Base-by-base conservation (phyloP, 192 early-diverging fungal genomes). In the Mortierella claussenii region DNA sequence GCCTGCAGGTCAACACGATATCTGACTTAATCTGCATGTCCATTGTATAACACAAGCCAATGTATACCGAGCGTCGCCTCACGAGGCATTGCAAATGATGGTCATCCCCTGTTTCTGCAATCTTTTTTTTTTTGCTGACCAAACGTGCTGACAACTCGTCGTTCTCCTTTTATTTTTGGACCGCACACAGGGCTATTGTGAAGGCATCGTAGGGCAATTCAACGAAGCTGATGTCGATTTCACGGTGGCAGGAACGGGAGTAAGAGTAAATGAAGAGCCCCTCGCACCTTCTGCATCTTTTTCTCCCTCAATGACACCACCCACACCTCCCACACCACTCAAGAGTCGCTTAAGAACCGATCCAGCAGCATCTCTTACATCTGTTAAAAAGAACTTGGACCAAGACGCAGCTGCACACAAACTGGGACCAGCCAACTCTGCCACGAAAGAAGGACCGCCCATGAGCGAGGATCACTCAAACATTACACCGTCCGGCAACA, bases 171-270 rank as follows among this genome's bases (percentile, higher is more conserved):
- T 27, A 30, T 30, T 31, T 58, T 42, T 58, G 24, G 15, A 32
- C 18, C 23, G 57, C 37, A 7, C 4, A 36, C 49, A 87, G 84
- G 87, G 87, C 4, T 86, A 84, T 47, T 88, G 87, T 53, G 82
- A 88, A 55, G 85, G 82, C 12, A 80, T 88, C 5, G 58, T 85
- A n/a, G 87, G 87, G 0, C 60, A 57, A 8, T 86, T 86, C 51
- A 69, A 68, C 28, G 87, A 82, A 27, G 71, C 64, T 31, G 69
- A 68, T 26, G 87, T 88, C 24, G 76, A 83, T 21, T 86, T 88
- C 47, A 8, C 48, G 49, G 18, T 18, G 55, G 18, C 54, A 21
- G 10, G 51, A 31, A 12, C 37, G 27, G 23, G 36, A 56, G 15
- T 57, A 46, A 36, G 23, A n/a, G n/a, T n/a, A n/a, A n/a, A n/a